Conservation (phyloP, 805 yeast genomes). For the Nakazawaea laoshanensis region DNA sequence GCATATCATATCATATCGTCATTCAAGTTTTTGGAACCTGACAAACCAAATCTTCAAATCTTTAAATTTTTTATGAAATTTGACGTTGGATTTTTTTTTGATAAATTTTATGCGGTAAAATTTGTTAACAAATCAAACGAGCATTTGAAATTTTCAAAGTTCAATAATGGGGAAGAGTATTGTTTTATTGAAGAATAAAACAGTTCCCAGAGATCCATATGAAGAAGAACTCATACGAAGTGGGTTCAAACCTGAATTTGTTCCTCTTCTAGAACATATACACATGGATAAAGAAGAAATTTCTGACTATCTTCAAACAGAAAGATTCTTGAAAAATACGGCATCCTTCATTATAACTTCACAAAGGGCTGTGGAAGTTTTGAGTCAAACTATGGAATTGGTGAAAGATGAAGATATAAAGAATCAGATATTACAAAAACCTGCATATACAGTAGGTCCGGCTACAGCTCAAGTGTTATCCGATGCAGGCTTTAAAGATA, state of each 20-base stretch:
- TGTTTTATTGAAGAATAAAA: slow-evolving; percentile 62
- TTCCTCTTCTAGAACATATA: slow-evolving; percentile 69
- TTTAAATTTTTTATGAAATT: background rate
- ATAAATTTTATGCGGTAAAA: too few species aligned
- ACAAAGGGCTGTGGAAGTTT: slow-evolving; percentile 84
- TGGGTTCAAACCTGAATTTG: slow-evolving; percentile 41
- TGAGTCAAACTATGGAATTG: slow-evolving; percentile 34
- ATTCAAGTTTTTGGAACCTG: too few species aligned
- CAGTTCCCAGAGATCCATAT: slow-evolving; percentile 65
- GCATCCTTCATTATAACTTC: slow-evolving; percentile 72
- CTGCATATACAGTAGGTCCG: slow-evolving; percentile 86
- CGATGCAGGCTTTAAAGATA: slow-evolving; percentile 54
- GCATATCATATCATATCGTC: too few species aligned
- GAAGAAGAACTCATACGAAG: slow-evolving; percentile 27
- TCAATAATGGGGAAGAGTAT: too few species aligned
- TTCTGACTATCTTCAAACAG: slow-evolving; percentile 31
- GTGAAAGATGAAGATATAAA: slow-evolving; percentile 11
- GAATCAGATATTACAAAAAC: slow-evolving; percentile 31
- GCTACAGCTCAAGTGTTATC: slow-evolving; percentile 60
- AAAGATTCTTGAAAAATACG: slow-evolving; percentile 28
- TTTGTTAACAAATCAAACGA: background rate
- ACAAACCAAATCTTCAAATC: too few species aligned
- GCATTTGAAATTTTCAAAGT: slow-evolving; percentile 1
- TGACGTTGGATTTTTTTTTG: background rate
- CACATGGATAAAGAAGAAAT: slow-evolving; percentile 41